Evolutionary conservation across 352 stramenopile genomes (phyloP), one percentile per base, ranked within the genome.

Genomic region (Pythium utonaiense): DNA sequence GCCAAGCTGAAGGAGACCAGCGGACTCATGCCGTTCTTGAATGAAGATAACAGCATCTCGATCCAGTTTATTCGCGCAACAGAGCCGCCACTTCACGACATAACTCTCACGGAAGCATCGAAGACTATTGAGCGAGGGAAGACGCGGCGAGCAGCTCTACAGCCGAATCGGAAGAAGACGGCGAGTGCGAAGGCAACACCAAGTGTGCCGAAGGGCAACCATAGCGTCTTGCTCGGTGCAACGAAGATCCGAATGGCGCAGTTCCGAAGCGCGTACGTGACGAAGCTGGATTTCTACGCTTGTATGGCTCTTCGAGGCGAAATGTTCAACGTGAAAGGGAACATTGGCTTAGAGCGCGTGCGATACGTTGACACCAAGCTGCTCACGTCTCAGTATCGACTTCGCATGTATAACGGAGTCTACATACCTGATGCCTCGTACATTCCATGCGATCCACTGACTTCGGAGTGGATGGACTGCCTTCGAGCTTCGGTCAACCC

Each of bases 311-410:
- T 91, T 27, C 80, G 71, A 0, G 82, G 82, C 7, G 84, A 94
- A 52, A 78, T 90, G 65, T 86, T 92, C 55, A 92, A 94, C 47
- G 77, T 92, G 60, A 94, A 92, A 58, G 84, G 82, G 3, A 92
- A 92, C 44, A 83, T 94, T 21, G 84, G 82, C 0, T 64, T 94
- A 36, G 82, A 94, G 40, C 73, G 84, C 1, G 60, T 94, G 24
- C 80, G 84, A 16, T 89, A 89, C 33, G 70, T 94, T 14, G 78
- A 90, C 28, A 76, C 82, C 8, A 86, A 88, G 54, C 50, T 89
- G 14, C 62, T 94, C 13, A 85, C 65, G 3, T 67, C 80, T 1
- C 78, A 87, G 25, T 75, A 89, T 64, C 79, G 74, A 13, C 40
- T 94, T 27, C 77, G 80, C 6, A 60, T 71, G 22, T 89, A 80